Base-by-base conservation (phyloP, 1,139 yeast genomes). In the Pneumocystis wakefieldiae region DNA sequence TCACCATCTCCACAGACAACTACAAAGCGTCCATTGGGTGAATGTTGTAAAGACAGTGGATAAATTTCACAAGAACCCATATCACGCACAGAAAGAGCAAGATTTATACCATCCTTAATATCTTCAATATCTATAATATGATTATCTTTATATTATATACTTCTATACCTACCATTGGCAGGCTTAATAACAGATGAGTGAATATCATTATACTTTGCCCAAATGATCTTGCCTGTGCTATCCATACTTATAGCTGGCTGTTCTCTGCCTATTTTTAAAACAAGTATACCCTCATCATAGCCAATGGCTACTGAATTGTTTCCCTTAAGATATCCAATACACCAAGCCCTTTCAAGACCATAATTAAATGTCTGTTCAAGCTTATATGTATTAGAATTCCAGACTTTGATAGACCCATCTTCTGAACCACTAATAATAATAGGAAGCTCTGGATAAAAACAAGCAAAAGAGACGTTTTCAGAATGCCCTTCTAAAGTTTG, bases 1-100 rank as follows among this genome's bases (percentile, higher is more conserved):
- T 92, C 98, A 66, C 97, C 97, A 76, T 94, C 98, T 72, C 99
- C 99, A 65, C 94, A 87, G 61, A 92, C 97, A 35, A 97, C 87
- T 57, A 91, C 97, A 73, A 69, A 92, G 75, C 97, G 84, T 66
- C 99, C 99, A 73, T 94, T 92, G 67, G 97, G 97, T 57, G 97
- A 91, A 75, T 92, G 98, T 61, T 81, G 78, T 71, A 92, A 80
- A 66, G 86, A 81, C 67, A 88, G 88, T 60, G 98, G 97, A 78
- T 85, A 92, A 60, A 92, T 84, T 76, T 92, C 98, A 65, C 91
- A 90, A 32, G 88, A 78, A 12, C 98, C 98, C 68, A 92, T 79
- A 69, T 92, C 97, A 76, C 92, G 89, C 67, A 86, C 85, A 68
- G 86, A 84, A 69, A 92, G 77, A 8, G 88, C 78, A 67, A 90